Conservation (phyloP, 2,329 filamentous ascomycete genomes). For the Westerdykella sp. region DNA sequence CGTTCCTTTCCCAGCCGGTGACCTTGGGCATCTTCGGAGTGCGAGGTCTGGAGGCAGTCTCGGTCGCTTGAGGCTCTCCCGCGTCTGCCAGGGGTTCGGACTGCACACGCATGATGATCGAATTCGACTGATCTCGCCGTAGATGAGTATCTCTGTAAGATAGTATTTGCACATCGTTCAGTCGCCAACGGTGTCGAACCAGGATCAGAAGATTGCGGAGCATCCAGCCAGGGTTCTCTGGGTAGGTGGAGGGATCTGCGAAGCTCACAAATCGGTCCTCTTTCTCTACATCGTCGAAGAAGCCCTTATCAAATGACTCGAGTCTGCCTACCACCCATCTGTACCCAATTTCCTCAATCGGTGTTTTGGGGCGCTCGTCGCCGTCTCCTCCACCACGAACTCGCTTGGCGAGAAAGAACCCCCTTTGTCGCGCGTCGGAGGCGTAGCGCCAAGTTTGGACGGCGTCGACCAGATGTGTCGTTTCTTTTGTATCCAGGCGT, state of each 20-base stretch:
- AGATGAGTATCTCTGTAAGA: conserved; percentile 83
- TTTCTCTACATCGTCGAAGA: conserved; percentile 68
- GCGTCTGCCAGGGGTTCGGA: conserved; percentile 15
- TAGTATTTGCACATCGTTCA: conserved; percentile 73
- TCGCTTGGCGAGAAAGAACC: conserved; percentile 92
- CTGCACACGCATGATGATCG: conserved; percentile 59
- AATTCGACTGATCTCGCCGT: conserved; percentile 72
- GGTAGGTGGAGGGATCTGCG: conserved; percentile 86
- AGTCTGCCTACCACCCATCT: conserved; percentile 74
- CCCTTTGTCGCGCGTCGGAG: conserved; percentile 76
- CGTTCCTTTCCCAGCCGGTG: conserved; percentile 89
- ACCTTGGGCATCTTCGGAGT: conserved; percentile 68
- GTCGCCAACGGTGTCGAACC: conserved; percentile 71
- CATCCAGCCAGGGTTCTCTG: conserved; percentile 84
- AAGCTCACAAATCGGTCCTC: conserved; percentile 80
- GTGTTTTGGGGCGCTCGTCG: conserved; percentile 42
- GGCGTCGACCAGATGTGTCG: conserved; percentile 68
- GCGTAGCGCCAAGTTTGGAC: conserved; percentile 84
- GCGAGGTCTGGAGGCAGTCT: conserved; percentile 14
- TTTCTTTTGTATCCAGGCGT: conserved; percentile 61
- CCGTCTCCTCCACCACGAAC: conserved; percentile 37
- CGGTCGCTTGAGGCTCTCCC: conserved; percentile 8
- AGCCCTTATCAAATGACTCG: conserved; percentile 73
- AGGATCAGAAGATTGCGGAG: conserved; percentile 82
- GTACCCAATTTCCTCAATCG: conserved; percentile 55